Evolutionary conservation across 768 basidiomycete species (phyloP).

Genomic region (Mycena vitilis): DNA sequence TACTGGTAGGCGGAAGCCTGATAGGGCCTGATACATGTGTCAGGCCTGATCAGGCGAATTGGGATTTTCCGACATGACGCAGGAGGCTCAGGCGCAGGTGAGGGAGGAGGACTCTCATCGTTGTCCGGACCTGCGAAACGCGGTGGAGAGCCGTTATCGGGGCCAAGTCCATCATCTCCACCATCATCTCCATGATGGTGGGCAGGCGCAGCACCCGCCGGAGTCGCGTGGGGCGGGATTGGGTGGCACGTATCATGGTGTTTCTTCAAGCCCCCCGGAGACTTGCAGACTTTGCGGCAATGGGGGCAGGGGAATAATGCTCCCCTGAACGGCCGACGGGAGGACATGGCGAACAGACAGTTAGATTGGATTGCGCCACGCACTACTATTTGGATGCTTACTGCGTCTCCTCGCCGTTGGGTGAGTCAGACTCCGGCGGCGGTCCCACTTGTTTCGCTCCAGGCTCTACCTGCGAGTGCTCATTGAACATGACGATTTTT

Average conservation of each 20-base stretch:
- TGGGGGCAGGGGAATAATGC: slow-evolving; percentile 1
- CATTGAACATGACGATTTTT: too few species aligned
- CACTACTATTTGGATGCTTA: too few species aligned
- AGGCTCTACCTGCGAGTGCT: too few species aligned
- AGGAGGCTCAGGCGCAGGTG: neutral
- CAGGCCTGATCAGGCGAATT: too few species aligned
- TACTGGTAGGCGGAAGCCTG: too few species aligned
- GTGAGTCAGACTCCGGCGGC: too few species aligned
- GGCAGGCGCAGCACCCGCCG: slow-evolving; percentile 2
- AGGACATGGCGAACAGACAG: slow-evolving; percentile 1
- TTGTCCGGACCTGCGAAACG: neutral
- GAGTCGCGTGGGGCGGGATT: neutral
- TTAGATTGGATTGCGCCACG: too few species aligned
- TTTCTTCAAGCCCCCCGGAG: slow-evolving; percentile 3
- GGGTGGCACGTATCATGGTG: neutral
- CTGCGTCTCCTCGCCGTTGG: too few species aligned
- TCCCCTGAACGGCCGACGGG: neutral
- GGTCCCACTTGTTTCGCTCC: too few species aligned
- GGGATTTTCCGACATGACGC: too few species aligned
- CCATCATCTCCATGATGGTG: slow-evolving; percentile 3
- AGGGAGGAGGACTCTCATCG: slow-evolving; percentile 3
- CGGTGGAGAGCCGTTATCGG: neutral
- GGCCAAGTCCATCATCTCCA: slow-evolving; percentile 3
- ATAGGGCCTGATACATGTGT: too few species aligned
- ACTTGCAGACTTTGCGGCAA: neutral